Evolutionary conservation across 2,329 filamentous ascomycete genomes (phyloP).

Genomic region (Aspergillus terreus): DNA sequence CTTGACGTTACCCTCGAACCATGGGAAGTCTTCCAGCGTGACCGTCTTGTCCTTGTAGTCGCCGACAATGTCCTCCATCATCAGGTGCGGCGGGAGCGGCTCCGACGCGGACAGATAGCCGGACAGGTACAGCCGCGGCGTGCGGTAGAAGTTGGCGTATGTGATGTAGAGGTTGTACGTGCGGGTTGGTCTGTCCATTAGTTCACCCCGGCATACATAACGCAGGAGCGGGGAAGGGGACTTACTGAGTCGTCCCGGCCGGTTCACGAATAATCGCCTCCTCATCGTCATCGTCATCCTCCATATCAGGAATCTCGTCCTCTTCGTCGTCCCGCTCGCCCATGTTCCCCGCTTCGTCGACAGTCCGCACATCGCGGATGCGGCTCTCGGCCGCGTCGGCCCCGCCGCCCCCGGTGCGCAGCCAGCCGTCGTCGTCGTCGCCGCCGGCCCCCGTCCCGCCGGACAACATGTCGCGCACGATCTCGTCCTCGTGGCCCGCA

Average conservation of each 20-base stretch:
- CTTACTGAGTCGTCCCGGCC: constrained; percentile 52
- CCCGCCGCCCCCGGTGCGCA: constrained; percentile 76
- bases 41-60: constrained; percentile 99
- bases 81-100: constrained; percentile 74
- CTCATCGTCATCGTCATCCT: constrained; percentile 89
- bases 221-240: too few relatives aligned
- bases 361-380: constrained; percentile 76
- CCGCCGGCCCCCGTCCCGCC: constrained; percentile 43
- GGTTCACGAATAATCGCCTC: constrained; percentile 91
- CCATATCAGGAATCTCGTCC: constrained; percentile 94
- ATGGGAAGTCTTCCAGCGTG: constrained; percentile 94
- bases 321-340: constrained; percentile 66
- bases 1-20: constrained; percentile 86
- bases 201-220: too few relatives aligned
- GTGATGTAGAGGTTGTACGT: constrained; percentile 99
- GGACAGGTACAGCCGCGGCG: constrained; percentile 89
- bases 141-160: constrained; percentile 95
- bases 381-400: constrained; percentile 63
- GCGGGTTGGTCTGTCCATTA: constrained; percentile 63
- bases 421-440: constrained; percentile 78
- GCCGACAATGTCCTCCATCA: constrained; percentile 96
- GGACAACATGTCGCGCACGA: constrained; percentile 73
- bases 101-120: constrained; percentile 79
- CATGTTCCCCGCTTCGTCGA: constrained; percentile 84
- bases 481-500: constrained; percentile 77